A percentile compares a stretch with the other conserved stretches of the same genome.
These are phyloP conservation scores for Vigna trinervia DNA, from an alignment of 306 rosid species.

Conservation along the genomic window DNA sequence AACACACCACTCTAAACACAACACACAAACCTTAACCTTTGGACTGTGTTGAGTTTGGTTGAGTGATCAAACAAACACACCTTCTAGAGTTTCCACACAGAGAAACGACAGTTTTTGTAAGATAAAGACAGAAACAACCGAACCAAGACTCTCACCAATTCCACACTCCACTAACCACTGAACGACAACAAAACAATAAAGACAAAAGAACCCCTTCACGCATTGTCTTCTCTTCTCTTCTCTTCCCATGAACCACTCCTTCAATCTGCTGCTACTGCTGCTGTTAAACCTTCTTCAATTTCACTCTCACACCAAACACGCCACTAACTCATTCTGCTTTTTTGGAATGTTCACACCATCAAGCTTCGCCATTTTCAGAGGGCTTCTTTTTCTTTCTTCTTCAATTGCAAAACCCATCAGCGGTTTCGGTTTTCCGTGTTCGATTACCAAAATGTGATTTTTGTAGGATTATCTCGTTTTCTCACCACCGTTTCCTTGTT, in stretches of 20 bases:
- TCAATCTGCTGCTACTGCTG: background rate
- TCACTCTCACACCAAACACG: slow-evolving; percentile 14
- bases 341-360: slow-evolving; percentile 32
- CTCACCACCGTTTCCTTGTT: slow-evolving; percentile 13
- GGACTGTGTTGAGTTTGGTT: too few species aligned
- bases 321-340: background rate
- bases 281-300: slow-evolving; percentile 17
- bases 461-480: slow-evolving; percentile 44
- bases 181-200: slow-evolving; percentile 69
- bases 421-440: slow-evolving; percentile 44
- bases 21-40: slow-evolving; percentile 19
- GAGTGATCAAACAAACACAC: slow-evolving; percentile 31
- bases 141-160: slow-evolving; percentile 49
- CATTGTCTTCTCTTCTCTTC: slow-evolving; percentile 52
- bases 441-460: slow-evolving; percentile 29
- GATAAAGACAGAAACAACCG: slow-evolving; percentile 24
- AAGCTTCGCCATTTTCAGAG: slow-evolving; percentile 49
- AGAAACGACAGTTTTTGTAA: background rate
- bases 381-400: slow-evolving; percentile 48
- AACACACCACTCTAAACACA: slow-evolving; percentile 43
- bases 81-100: slow-evolving; percentile 25
- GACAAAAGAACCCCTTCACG: slow-evolving; percentile 72
- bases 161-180: slow-evolving; percentile 65
- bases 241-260: slow-evolving; percentile 62
- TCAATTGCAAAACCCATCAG: slow-evolving; percentile 61